Percentiles rank a stretch among this genome's conserved stretches.
Conservation (phyloP, 2,329 filamentous ascomycete genomes). For the Dothideomycetes sp. region DNA sequence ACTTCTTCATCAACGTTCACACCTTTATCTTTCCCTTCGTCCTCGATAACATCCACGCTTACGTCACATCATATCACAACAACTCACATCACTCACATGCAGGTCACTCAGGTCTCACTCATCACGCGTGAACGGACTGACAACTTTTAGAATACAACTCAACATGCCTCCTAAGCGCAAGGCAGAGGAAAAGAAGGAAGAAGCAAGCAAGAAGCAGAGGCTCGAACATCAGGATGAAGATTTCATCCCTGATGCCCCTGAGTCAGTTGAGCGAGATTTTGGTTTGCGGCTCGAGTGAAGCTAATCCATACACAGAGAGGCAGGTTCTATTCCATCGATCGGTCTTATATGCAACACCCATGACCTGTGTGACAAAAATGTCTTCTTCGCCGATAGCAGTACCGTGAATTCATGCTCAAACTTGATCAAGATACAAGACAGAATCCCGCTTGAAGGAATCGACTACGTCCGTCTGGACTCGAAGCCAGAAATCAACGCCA, state of each 20-base stretch:
- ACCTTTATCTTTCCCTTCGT: not conserved
- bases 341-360: no score
- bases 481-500: not conserved
- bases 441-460: not conserved
- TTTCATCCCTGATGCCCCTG: slow-evolving; percentile 4
- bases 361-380: not conserved
- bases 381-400: not conserved
- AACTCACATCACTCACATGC: no score
- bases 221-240: not conserved
- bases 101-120: no score
- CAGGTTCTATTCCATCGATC: no score
- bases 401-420: not conserved
- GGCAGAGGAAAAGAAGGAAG: not conserved
- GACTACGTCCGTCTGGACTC: not conserved
- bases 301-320: not conserved
- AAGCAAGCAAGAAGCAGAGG: not conserved
- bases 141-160: no score
- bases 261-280: slow-evolving; percentile 1
- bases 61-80: no score
- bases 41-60: not conserved
- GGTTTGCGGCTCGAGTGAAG: not conserved
- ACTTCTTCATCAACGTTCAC: no score
- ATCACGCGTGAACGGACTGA: no score
- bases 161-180: slow-evolving; percentile 1
- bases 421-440: not conserved